Conservation (phyloP, 2,329 filamentous ascomycete genomes). For the Cadophora sp. region DNA sequence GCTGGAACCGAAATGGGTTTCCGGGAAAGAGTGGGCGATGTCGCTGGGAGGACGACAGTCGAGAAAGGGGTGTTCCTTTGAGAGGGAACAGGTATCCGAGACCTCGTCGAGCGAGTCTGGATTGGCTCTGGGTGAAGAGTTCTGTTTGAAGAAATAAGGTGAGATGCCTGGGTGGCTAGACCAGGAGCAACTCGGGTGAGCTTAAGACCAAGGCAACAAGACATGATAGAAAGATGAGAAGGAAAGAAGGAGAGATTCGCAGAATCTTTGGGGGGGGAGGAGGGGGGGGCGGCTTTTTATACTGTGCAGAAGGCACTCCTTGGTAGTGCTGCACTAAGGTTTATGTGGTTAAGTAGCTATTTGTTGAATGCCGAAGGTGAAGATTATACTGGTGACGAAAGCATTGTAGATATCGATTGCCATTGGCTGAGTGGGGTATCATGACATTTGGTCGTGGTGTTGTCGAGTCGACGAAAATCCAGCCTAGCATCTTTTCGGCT, state of each 20-base stretch:
- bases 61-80: slow-evolving; percentile 12
- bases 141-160: slow-evolving; percentile 10
- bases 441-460: not conserved
- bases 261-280: not conserved
- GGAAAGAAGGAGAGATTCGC: not conserved
- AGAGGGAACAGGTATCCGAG: slow-evolving; percentile 18
- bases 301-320: not conserved
- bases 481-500: not conserved
- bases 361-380: not conserved
- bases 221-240: slow-evolving; percentile 2
- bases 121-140: slow-evolving; percentile 22
- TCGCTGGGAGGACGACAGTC: slow-evolving; percentile 19
- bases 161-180: not conserved
- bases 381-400: not conserved
- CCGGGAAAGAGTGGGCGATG: slow-evolving; percentile 8
- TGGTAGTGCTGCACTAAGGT: not conserved
- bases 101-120: not conserved
- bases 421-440: not conserved
- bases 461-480: not conserved
- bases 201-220: not conserved
- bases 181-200: not conserved
- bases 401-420: not conserved
- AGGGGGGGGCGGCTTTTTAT: not conserved
- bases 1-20: slow-evolving; percentile 1
- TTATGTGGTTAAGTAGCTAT: not conserved